Evolutionary conservation across 768 basidiomycete species (phyloP).

Genomic region (Russula vinacea): DNA sequence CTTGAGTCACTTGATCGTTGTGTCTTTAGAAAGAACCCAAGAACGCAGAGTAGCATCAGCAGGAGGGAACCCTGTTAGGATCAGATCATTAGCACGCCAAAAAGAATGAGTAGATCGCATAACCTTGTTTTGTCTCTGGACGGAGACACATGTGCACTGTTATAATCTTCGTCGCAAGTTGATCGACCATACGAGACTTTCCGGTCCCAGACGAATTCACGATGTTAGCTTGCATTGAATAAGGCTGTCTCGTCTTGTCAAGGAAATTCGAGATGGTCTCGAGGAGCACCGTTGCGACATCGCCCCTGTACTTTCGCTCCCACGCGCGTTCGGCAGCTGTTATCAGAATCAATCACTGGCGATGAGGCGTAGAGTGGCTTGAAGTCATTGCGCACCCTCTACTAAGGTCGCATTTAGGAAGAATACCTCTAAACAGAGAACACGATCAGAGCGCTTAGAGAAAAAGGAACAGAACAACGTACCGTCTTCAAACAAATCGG

Average conservation of each 20-base stretch:
- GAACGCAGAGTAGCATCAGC: not conserved
- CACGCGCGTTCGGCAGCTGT: not conserved
- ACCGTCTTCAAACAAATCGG: too few relatives aligned
- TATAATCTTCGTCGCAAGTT: not conserved
- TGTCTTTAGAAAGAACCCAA: not conserved
- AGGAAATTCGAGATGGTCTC: not conserved
- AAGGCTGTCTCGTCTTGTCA: not conserved
- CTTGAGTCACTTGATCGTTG: too few relatives aligned
- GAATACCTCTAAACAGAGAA: too few relatives aligned
- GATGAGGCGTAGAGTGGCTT: too few relatives aligned
- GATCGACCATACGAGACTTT: conserved; percentile 4
- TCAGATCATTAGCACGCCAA: not conserved
- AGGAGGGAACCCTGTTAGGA: not conserved
- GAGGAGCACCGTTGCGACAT: not conserved
- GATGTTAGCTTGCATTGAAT: not conserved
- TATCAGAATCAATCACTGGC: not conserved
- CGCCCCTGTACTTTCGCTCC: not conserved
- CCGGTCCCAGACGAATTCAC: conserved; percentile 7
- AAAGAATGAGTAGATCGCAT: not conserved
- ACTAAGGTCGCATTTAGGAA: too few relatives aligned
- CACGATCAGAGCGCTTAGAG: too few relatives aligned
- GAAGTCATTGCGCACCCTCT: not conserved
- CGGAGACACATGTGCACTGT: not conserved
- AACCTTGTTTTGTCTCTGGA: not conserved
- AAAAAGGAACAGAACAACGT: too few relatives aligned